phyloP scores from a whole-genome alignment of 192 early-diverging fungal genomes.

The Coemansia sp. region DNA sequence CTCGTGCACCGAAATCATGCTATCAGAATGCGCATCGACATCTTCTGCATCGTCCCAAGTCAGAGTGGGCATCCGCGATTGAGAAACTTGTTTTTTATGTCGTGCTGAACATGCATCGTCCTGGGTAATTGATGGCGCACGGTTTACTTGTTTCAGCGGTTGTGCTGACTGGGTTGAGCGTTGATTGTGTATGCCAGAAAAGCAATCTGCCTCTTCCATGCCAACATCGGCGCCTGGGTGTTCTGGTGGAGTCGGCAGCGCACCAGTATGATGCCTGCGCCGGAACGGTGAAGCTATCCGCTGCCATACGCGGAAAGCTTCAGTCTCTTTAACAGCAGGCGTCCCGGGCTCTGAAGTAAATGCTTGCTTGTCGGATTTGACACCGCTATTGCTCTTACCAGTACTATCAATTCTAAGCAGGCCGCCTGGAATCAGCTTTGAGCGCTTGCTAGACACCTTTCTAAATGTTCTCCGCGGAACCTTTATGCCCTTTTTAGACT shows the following conservation, averaged over 20 bases:
- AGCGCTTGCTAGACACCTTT: not conserved
- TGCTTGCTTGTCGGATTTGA: not conserved
- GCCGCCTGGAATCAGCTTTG: not conserved
- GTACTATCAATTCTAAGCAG: not conserved
- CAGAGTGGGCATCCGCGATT: not conserved
- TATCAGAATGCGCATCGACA: slow-evolving; percentile 13
- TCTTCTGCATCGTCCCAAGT: not conserved
- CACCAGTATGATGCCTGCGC: not conserved
- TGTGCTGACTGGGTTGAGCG: not conserved
- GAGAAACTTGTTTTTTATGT: not conserved
- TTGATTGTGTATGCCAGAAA: not conserved
- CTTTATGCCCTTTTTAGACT: slow-evolving; percentile 2
- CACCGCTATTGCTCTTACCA: not conserved
- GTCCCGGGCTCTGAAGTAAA: not conserved
- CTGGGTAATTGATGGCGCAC: not conserved
- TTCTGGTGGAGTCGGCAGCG: not conserved
- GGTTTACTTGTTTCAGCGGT: not conserved
- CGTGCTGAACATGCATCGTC: not conserved
- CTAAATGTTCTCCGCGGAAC: slow-evolving; percentile 20
- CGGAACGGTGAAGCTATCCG: slow-evolving; percentile 11
- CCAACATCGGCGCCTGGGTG: not conserved
- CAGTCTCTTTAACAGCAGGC: not conserved
- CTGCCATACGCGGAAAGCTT: slow-evolving; percentile 7
- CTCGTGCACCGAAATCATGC: slow-evolving; percentile 27
- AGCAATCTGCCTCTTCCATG: not conserved